Evolutionary conservation across 805 yeast genomes (phyloP).

Genomic region (Kodamaea laetipori): DNA sequence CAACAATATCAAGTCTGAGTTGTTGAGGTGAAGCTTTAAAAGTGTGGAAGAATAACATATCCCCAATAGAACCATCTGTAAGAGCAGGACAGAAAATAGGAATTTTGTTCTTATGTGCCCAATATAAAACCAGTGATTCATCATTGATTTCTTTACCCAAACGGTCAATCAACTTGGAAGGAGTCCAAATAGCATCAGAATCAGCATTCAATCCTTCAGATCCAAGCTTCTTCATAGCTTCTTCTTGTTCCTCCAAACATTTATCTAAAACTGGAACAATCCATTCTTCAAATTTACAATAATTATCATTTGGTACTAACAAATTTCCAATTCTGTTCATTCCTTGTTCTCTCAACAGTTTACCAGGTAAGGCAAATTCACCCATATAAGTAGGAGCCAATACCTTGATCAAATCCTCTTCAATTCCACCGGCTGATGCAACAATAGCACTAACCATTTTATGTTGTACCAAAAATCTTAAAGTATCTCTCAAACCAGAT

Average conservation of each 20-base stretch:
- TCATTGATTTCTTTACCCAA: conserved; percentile 94
- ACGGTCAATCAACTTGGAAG: conserved; percentile 88
- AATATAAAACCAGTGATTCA: conserved; percentile 89
- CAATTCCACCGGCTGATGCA: conserved; percentile 98
- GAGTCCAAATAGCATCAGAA: conserved; percentile 82
- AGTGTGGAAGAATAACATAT: conserved; percentile 98
- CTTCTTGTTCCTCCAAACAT: conserved; percentile 87
- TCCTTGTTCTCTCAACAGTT: conserved; percentile 85
- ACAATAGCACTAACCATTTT: conserved; percentile 94
- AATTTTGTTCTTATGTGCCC: conserved; percentile 97
- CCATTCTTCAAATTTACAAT: conserved; percentile 98
- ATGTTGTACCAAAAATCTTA: conserved; percentile 86
- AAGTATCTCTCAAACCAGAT: conserved; percentile 89
- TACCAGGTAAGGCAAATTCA: conserved; percentile 82
- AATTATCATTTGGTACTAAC: conserved; percentile 96
- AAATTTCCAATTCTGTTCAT: conserved; percentile 97
- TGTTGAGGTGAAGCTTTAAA: conserved; percentile 92
- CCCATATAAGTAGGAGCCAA: conserved; percentile 96
- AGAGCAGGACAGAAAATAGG: conserved; percentile 97
- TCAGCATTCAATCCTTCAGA: conserved; percentile 61
- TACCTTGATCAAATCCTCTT: conserved; percentile 95
- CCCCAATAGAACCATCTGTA: conserved; percentile 98
- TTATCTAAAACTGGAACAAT: conserved; percentile 89
- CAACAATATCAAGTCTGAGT: conserved; percentile 86
- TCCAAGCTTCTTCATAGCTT: conserved; percentile 52